Evolutionary conservation across 768 basidiomycete species (phyloP).

Genomic region (Phlegmacium glaucopus): DNA sequence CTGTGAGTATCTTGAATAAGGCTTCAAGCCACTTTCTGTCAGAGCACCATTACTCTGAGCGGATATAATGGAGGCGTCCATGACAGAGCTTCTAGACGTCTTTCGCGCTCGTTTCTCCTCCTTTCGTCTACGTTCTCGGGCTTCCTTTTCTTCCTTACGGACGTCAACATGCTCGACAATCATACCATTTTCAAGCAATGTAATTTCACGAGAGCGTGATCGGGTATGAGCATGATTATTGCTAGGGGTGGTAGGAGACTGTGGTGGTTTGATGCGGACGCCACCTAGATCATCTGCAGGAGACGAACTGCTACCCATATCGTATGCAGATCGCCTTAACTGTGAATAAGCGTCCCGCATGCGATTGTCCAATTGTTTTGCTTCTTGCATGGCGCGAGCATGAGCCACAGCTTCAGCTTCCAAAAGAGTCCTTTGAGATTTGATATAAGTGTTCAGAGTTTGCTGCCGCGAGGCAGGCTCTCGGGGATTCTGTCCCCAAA

Average conservation of each 20-base stretch:
- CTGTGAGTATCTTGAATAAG: conserved; percentile 60
- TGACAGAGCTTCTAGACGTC: conserved; percentile 64
- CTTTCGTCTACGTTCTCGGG: conserved; percentile 62
- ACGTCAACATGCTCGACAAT: conserved; percentile 88
- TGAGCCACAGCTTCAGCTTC: conserved; percentile 82
- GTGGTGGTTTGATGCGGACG: conserved; percentile 68
- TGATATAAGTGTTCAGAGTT: conserved; percentile 79
- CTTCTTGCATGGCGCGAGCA: conserved; percentile 74
- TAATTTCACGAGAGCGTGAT: conserved; percentile 66
- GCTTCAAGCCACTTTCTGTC: conserved; percentile 57
- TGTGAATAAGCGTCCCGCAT: conserved; percentile 82
- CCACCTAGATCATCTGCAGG: conserved; percentile 58
- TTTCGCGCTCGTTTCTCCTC: conserved; percentile 76
- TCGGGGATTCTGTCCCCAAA: conserved; percentile 69
- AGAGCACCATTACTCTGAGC: conserved; percentile 51
- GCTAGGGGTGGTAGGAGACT: conserved; percentile 36
- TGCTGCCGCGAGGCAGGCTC: conserved; percentile 85
- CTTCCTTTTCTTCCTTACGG: conserved; percentile 73
- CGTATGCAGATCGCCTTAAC: conserved; percentile 75
- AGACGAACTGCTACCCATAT: conserved; percentile 46
- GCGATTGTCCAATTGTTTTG: conserved; percentile 67
- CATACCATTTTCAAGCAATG: conserved; percentile 84
- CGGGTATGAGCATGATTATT: conserved; percentile 39
- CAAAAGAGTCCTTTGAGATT: conserved; percentile 73
- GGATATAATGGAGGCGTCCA: conserved; percentile 74